Evolutionary conservation across 225 moss, liverwort and hornwort genomes (phyloP).

Genomic region (Marchantia polymorpha): DNA sequence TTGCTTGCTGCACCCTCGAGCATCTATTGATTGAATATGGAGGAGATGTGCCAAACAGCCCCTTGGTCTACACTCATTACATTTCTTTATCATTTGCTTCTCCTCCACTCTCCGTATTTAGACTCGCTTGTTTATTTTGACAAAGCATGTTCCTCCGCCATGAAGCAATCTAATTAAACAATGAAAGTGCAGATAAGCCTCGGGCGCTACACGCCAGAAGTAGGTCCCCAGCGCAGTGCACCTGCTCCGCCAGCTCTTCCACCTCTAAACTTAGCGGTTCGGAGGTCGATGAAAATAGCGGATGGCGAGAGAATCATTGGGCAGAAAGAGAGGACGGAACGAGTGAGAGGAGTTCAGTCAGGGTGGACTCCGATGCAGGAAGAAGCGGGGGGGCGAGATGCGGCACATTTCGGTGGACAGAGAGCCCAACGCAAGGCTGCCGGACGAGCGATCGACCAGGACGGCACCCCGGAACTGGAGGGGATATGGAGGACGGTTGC

Average conservation of each 20-base stretch:
- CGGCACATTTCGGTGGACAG: background rate
- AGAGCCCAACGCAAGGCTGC: background rate
- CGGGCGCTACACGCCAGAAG: background rate
- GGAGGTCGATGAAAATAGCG: background rate
- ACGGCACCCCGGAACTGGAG: background rate
- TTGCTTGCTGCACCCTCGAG: no score
- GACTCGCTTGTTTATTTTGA: background rate
- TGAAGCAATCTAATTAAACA: background rate
- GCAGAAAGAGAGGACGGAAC: no score
- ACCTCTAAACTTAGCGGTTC: background rate
- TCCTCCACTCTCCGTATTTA: no score
- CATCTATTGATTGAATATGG: no score
- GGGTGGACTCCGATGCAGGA: no score
- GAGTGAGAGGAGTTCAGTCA: no score
- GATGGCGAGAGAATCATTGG: no score
- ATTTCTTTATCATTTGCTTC: no score
- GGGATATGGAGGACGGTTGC: background rate
- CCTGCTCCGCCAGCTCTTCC: background rate
- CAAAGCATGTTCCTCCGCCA: background rate
- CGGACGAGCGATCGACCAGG: background rate
- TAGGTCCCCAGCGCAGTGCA: background rate
- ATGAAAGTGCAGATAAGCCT: background rate
- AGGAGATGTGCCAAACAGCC: no score
- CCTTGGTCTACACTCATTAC: no score
- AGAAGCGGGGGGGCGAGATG: no score